These are phyloP conservation scores for Russula emetica DNA, from an alignment of 768 basidiomycete genomes.

Conservation along the genomic window DNA sequence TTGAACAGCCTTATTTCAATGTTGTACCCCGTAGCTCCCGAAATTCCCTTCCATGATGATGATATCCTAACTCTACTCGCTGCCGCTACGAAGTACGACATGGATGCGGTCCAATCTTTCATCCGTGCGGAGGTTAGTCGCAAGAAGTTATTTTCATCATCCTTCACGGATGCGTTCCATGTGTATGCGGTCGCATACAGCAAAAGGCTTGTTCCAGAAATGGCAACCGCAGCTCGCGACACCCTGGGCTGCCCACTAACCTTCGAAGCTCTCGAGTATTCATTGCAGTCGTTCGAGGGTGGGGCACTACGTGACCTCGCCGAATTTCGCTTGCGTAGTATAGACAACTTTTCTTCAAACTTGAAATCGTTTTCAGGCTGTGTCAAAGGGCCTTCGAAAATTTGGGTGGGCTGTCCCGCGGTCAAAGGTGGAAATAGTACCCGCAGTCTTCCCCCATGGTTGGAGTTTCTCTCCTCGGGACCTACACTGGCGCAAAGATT, in stretches of 20 bases:
- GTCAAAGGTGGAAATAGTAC: not conserved
- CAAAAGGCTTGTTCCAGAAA: not conserved
- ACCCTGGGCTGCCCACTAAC: not conserved
- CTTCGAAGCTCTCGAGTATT: not conserved
- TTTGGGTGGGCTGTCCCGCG: conserved; percentile 7
- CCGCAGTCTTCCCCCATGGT: not conserved
- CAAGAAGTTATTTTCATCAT: not conserved
- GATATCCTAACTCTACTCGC: not conserved
- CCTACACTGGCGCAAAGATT: not conserved
- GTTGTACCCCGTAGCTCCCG: not conserved
- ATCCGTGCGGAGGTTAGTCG: not conserved
- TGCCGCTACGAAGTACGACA: not conserved
- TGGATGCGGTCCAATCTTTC: not conserved
- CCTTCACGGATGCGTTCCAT: not conserved
- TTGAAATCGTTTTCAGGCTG: not conserved
- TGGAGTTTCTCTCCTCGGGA: not conserved
- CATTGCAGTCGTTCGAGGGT: not conserved
- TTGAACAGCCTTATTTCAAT: not conserved
- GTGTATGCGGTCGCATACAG: not conserved
- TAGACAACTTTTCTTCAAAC: not conserved
- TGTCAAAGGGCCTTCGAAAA: not conserved
- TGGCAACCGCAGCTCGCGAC: not conserved
- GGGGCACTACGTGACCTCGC: not conserved
- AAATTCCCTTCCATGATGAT: not conserved
- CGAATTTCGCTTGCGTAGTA: not conserved